phyloP scores from a whole-genome alignment of 129 eudicot species.

The Pulicaria dysenterica region DNA sequence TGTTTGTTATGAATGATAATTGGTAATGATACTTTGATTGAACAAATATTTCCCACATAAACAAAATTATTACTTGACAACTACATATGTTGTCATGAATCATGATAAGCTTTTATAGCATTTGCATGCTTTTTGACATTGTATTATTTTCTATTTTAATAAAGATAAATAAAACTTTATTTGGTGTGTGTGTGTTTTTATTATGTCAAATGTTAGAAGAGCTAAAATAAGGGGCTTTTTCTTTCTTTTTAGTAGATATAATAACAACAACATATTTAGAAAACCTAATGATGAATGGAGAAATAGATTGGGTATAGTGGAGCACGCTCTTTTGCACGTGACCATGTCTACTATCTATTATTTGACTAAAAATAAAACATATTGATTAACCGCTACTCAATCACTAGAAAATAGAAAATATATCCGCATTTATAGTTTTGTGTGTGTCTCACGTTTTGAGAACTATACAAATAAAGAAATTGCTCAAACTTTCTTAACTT shows the following conservation, averaged over 20 bases:
- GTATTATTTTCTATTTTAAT: not conserved
- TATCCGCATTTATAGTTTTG: not conserved
- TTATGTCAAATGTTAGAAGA: no score
- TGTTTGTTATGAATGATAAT: constrained; percentile 21
- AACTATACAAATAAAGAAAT: not conserved
- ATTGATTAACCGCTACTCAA: constrained; percentile 3
- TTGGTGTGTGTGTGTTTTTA: no score
- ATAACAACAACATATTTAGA: not conserved
- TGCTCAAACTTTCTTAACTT: no score
- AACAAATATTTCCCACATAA: not conserved
- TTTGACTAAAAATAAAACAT: constrained; percentile 16
- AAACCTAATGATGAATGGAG: constrained; percentile 13
- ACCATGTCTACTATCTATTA: constrained; percentile 10
- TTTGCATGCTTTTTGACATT: not conserved
- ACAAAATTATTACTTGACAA: constrained; percentile 3
- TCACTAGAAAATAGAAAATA: not conserved
- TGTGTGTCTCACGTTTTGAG: constrained; percentile 19
- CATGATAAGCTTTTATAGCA: not conserved
- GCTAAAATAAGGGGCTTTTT: no score
- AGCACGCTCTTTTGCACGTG: constrained; percentile 30
- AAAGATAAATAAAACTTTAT: not conserved
- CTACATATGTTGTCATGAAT: not conserved
- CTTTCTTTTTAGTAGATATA: not conserved
- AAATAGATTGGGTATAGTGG: constrained; percentile 18
- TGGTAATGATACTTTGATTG: constrained; percentile 7